phyloP scores from a whole-genome alignment of 2,329 filamentous ascomycete genomes.

The Saccharata proteae region DNA sequence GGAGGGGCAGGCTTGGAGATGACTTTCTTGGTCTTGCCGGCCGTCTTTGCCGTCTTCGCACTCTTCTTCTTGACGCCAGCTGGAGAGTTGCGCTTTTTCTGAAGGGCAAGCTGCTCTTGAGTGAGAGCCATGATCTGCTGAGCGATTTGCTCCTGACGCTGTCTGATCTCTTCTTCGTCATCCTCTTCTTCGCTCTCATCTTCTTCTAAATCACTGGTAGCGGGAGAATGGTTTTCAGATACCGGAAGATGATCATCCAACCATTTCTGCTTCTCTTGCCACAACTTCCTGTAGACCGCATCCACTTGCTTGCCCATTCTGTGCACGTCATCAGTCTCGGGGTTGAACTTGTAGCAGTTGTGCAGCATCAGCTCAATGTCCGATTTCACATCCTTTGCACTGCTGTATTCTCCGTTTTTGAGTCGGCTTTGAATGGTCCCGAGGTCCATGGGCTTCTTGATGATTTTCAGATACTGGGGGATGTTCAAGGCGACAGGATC shows the following conservation, averaged over 20 bases:
- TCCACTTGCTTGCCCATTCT: constrained; percentile 60
- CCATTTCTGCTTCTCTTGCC: constrained; percentile 71
- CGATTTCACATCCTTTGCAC: constrained; percentile 71
- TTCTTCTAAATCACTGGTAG: constrained; percentile 50
- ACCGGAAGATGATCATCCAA: constrained; percentile 60
- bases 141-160: constrained; percentile 56
- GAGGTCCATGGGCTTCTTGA: constrained; percentile 96
- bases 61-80: constrained; percentile 32
- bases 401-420: constrained; percentile 65
- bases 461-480: constrained; percentile 80
- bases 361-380: constrained; percentile 73
- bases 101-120: constrained; percentile 7
- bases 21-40: constrained; percentile 17
- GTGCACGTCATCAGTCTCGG: constrained; percentile 62
- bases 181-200: constrained; percentile 57
- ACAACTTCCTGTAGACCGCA: constrained; percentile 60
- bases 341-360: constrained; percentile 91
- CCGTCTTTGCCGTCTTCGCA: constrained; percentile 27
- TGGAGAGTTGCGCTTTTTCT: constrained; percentile 43
- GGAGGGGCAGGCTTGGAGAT: constrained; percentile 17
- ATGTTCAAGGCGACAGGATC: constrained; percentile 92
- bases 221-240: constrained; percentile 53
- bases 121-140: constrained; percentile 14
- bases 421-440: constrained; percentile 70
- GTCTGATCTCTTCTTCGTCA: constrained; percentile 33